Evolutionary conservation across 2,329 filamentous ascomycete species (phyloP).

Genomic region (Aspergillus ustus): DNA sequence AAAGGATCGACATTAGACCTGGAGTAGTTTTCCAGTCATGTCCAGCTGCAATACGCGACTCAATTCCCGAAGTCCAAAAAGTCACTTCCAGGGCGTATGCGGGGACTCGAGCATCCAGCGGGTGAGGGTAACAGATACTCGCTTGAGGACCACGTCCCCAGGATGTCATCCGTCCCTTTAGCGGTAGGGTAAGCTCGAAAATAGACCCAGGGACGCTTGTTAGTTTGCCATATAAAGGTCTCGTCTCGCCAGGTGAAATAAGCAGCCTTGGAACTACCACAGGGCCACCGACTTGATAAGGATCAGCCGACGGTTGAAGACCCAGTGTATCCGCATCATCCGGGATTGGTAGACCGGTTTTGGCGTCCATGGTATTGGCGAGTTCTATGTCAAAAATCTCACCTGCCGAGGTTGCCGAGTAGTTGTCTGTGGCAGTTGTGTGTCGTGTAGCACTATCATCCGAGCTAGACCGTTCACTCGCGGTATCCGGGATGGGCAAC

Average conservation of each 20-base stretch:
- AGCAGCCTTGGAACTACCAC: slow-evolving; percentile 16
- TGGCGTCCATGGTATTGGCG: slow-evolving; percentile 49
- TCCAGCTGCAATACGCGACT: slow-evolving; percentile 60
- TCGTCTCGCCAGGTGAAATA: slow-evolving; percentile 39
- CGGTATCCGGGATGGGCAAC: slow-evolving; percentile 43
- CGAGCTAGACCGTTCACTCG: slow-evolving; percentile 40
- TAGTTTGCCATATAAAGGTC: slow-evolving; percentile 64
- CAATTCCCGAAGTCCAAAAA: slow-evolving; percentile 72
- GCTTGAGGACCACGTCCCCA: slow-evolving; percentile 77
- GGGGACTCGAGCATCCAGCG: slow-evolving; percentile 72
- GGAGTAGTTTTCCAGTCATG: slow-evolving; percentile 60
- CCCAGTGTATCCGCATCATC: slow-evolving; percentile 27
- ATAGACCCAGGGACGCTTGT: slow-evolving; percentile 70
- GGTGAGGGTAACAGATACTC: slow-evolving; percentile 67
- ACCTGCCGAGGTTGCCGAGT: slow-evolving; percentile 13
- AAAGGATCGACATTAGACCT: slow-evolving; percentile 71
- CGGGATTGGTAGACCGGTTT: slow-evolving; percentile 41
- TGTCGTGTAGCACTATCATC: slow-evolving; percentile 23
- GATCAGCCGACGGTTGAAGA: slow-evolving; percentile 20
- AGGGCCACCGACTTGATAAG: slow-evolving; percentile 9
- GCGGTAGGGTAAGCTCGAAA: slow-evolving; percentile 63
- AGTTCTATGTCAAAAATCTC: slow-evolving; percentile 42
- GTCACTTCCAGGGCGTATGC: slow-evolving; percentile 81
- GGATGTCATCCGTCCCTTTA: slow-evolving; percentile 70
- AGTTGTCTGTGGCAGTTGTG: slow-evolving; percentile 9